Evolutionary conservation across 2,329 filamentous ascomycete genomes (phyloP), one percentile per base, ranked within the genome.

Genomic region (Cercospora sp.): DNA sequence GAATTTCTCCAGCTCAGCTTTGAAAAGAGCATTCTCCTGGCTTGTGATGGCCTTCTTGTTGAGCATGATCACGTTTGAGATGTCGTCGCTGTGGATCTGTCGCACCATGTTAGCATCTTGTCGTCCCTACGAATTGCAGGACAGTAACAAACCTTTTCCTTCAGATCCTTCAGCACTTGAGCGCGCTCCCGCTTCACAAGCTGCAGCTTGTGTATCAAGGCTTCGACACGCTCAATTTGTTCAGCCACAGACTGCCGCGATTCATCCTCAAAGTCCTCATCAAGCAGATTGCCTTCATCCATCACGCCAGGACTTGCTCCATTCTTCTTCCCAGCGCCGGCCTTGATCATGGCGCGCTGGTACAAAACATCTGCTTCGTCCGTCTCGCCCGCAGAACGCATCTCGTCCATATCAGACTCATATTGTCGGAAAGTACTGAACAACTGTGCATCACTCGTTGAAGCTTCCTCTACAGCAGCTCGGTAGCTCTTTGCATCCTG

Each of bases 1-100:
- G 81, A 97, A 99, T 79, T 99, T 99, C 80, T 98, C 94, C n/a
- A 99, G 85, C 80, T 99, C 95, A 16, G 93, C 89, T 78, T 97
- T 91, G 82, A 99, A 99, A 2, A 99, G 86, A 76, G 97, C 93
- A 12, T 86, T 90, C 79, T 99, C 95, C 75, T 95, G 94, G 76
- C 93, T 97, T 21, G 93, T 87, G 76, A 98, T 94, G 1, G 93
- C 91, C 81, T 98, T 99, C 79, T 98, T 98, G 85, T 99, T 99
- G 68, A 99, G 83, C 66, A 99, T 99, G 69, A 99, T 85, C 12
- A 98, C 94, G 77, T 97, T 95, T 5, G 94, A 97, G 71, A 99
- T 99, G 76, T 99, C 96, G 77, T 99, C 96, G 72, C 91, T 93
- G 81, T 97, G 94, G 63, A 94, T 90, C 94, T 97, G 72, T 13